phyloP scores from a whole-genome alignment of 768 basidiomycete genomes.

The Hydnomerulius pinastri region DNA sequence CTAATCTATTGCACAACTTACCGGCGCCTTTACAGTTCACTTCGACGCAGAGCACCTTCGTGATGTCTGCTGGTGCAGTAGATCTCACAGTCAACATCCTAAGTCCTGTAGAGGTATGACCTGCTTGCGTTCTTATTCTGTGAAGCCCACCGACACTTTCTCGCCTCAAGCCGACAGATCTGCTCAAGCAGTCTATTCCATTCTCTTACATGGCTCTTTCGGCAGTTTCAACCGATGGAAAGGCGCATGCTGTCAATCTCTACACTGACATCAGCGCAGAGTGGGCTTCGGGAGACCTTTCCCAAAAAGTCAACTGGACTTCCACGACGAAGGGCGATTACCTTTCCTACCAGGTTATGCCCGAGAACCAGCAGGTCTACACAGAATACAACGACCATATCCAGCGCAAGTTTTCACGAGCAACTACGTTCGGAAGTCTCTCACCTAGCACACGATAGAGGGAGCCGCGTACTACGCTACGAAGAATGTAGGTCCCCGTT shows the following conservation, averaged over 20 bases:
- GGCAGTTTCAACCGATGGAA: conserved; percentile 49
- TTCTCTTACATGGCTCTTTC: conserved; percentile 59
- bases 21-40: conserved; percentile 52
- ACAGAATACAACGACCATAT: conserved; percentile 60
- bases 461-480: conserved; percentile 68
- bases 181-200: conserved; percentile 63
- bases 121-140: conserved; percentile 21
- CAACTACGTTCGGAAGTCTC: not conserved
- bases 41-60: conserved; percentile 65
- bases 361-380: conserved; percentile 45
- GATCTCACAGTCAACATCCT: conserved; percentile 64
- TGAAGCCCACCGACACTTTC: not conserved
- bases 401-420: conserved; percentile 47
- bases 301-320: conserved; percentile 55
- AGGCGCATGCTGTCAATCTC: conserved; percentile 50
- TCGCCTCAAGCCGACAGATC: conserved; percentile 49
- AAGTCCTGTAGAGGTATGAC: conserved; percentile 72
- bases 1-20: not conserved
- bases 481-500: conserved; percentile 39
- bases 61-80: conserved; percentile 62
- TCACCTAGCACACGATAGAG: conserved; percentile 41
- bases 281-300: conserved; percentile 51
- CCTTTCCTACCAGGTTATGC: conserved; percentile 60
- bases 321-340: conserved; percentile 42
- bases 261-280: conserved; percentile 63